A percentile compares a stretch with the other conserved stretches of the same genome.
Conservation (phyloP, 306 rosid species). For the Cyclanthera cordifolia region DNA sequence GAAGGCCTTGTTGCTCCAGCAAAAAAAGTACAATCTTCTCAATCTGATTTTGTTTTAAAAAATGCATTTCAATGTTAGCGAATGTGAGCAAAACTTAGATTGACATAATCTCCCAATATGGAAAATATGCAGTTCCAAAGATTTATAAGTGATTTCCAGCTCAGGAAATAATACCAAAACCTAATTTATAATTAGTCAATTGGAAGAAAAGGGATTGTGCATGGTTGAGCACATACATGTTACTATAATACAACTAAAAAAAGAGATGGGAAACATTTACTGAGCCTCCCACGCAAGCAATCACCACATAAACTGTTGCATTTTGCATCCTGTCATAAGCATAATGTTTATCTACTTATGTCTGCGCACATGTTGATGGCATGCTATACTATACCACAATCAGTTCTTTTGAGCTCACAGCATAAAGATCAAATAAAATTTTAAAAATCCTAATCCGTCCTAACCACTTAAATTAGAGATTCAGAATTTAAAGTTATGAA, state of each 20-base stretch:
- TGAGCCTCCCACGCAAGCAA: background rate
- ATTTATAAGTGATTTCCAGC: background rate
- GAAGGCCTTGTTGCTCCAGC: slow-evolving; percentile 94
- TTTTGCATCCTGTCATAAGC: background rate
- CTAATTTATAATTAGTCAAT: background rate
- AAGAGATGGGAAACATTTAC: background rate
- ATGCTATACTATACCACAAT: background rate
- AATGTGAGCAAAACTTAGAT: background rate
- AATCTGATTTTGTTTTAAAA: slow-evolving; percentile 44
- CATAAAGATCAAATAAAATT: background rate
- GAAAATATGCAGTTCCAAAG: slow-evolving; percentile 5
- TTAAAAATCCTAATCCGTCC: background rate
- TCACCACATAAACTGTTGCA: background rate
- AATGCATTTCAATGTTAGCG: background rate
- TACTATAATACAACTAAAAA: background rate
- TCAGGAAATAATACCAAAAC: background rate
- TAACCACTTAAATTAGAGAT: background rate
- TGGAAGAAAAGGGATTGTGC: background rate
- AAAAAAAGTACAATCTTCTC: slow-evolving; percentile 90
- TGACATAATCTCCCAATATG: background rate
- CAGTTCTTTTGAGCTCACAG: background rate
- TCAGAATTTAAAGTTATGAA: background rate
- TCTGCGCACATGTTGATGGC: background rate
- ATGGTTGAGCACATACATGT: background rate
- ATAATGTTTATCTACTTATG: background rate